Base-by-base conservation (phyloP, 208 protist genomes). In the Trypanosomatidae sp. region DNA sequence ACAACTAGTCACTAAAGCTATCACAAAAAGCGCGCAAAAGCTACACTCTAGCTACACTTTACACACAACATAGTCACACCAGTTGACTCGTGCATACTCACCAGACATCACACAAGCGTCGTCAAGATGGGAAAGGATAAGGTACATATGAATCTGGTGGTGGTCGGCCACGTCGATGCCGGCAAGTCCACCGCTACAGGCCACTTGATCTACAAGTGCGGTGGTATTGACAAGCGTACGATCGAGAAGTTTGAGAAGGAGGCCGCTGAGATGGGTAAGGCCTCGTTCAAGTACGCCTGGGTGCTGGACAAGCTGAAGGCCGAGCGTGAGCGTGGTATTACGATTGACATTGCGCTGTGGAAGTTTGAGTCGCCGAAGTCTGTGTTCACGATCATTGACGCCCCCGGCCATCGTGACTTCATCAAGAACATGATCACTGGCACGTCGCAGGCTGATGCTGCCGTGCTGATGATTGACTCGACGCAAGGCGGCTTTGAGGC, bases 401-500 rank as follows among this genome's bases (percentile, higher is more conserved):
- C 82, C 40, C 92, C 92, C 43, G 89, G 92, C n/a, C 92, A 97
- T 67, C 68, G 76, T 56, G 86, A 91, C 48, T 95, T 94, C 74
- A 94, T 96, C 53, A 90, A 92, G 74, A 91, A 95, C 75, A 95
- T 92, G 85, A 94, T 94, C 59, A 92, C 71, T 40, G 89, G 87
- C 40, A 88, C 87, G 7, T 88, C 84, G 8, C 89, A 96, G 66
- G 89, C 89, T 27, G 89, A 96, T 54, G 63, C 67, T 38, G 87
- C 81, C 26, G 64, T 96, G 24, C 71, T 96, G 32, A 76, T 96
- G 46, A 68, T 96, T 53, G 74, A 70, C 45, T 84, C 89, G 15
- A 60, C 63, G 19, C 65, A 62, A 32, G 82, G 85, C 53, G 92
- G 90, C 53, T 97, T 96, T 66, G 90, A 97, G 74, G 78, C 88